A percentile compares a stretch with the other conserved stretches of the same genome.
These are phyloP conservation scores for Calonectria honghensis DNA, from an alignment of 2,329 filamentous ascomycete genomes.

Conservation along the genomic window DNA sequence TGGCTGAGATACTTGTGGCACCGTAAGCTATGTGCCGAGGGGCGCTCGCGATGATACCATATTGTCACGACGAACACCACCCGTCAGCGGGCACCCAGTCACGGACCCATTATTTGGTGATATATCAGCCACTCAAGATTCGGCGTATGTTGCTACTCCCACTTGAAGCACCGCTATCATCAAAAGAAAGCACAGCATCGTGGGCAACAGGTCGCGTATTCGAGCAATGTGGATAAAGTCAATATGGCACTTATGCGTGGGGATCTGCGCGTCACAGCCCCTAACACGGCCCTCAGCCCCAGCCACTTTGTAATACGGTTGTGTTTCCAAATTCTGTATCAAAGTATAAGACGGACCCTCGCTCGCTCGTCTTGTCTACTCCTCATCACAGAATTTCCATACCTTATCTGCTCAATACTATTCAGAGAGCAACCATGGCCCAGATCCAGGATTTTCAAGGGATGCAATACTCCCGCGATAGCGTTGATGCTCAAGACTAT, in stretches of 20 bases:
- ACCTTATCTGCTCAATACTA: background rate
- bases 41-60: background rate
- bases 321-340: background rate
- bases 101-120: background rate
- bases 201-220: no score
- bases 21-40: constrained; percentile 9
- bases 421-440: constrained; percentile 40
- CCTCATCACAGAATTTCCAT: background rate
- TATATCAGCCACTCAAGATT: background rate
- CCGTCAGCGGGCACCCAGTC: background rate
- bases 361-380: background rate
- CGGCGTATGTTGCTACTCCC: background rate
- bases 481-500: constrained; percentile 42
- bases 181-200: background rate
- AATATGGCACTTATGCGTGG: background rate
- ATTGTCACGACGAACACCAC: background rate
- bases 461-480: constrained; percentile 52
- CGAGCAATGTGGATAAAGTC: background rate
- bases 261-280: background rate
- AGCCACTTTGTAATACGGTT: background rate
- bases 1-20: constrained; percentile 18
- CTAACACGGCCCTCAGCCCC: no score
- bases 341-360: constrained; percentile 21
- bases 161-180: background rate
- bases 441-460: constrained; percentile 48